Percentiles rank a stretch among this genome's conserved stretches.
These are phyloP conservation scores for Asterella californica DNA, from an alignment of 225 moss, liverwort and hornwort genomes.

Conservation along the genomic window DNA sequence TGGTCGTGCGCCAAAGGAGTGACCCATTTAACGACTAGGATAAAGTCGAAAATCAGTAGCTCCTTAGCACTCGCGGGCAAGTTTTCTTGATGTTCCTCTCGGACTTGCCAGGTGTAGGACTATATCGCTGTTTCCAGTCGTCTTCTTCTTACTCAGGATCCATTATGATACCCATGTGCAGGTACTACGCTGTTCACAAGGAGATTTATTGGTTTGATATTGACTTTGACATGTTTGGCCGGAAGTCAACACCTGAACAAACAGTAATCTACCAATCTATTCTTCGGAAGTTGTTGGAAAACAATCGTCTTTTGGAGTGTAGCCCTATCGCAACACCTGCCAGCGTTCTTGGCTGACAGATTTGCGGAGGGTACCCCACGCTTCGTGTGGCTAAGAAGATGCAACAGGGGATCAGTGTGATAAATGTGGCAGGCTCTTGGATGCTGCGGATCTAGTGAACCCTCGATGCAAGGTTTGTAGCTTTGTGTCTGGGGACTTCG, in stretches of 20 bases:
- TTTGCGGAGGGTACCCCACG: conserved; percentile 81
- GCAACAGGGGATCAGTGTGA: conserved; percentile 94
- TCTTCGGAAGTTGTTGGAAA: conserved; percentile 58
- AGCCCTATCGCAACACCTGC: conserved; percentile 81
- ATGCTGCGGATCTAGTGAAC: conserved; percentile 72
- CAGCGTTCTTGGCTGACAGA: conserved; percentile 72
- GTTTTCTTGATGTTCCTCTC: no score
- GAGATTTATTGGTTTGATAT: conserved; percentile 97
- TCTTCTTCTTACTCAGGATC: not conserved
- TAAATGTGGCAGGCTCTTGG: conserved; percentile 66
- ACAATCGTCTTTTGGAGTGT: conserved; percentile 50
- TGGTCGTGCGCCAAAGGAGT: no score
- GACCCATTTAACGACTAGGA: no score
- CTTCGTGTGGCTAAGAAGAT: conserved; percentile 78
- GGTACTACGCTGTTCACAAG: conserved; percentile 71
- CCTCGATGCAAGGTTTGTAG: conserved; percentile 69
- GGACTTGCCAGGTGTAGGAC: no score
- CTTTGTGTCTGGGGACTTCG: not conserved
- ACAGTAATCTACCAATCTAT: conserved; percentile 71
- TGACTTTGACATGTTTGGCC: conserved; percentile 78
- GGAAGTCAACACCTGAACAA: conserved; percentile 68
- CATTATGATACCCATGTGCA: conserved; percentile 18
- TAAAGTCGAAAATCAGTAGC: no score
- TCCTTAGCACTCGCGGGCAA: no score
- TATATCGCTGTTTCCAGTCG: no score